Evolutionary conservation across 202 grass and related monocot genomes (phyloP).

Genomic region (Setaria italica): DNA sequence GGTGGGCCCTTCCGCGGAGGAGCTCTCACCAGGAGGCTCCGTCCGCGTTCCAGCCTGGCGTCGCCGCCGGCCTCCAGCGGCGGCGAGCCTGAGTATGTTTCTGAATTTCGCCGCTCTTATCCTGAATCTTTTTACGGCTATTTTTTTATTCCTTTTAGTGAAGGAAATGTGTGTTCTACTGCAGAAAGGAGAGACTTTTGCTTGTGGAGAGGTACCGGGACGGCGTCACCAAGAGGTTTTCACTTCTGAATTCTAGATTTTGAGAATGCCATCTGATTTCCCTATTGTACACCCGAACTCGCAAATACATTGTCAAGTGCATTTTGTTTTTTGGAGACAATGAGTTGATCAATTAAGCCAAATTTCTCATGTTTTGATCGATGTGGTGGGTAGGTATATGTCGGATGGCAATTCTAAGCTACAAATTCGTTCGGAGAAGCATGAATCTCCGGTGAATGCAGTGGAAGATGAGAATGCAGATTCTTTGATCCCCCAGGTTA

Average conservation of each 20-base stretch:
- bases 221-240: slow-evolving; percentile 74
- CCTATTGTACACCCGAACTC: slow-evolving; percentile 7
- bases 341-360: neutral
- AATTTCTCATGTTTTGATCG: slow-evolving; percentile 18
- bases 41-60: neutral
- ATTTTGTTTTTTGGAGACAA: neutral
- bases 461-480: slow-evolving; percentile 39
- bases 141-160: neutral
- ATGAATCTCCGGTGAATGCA: slow-evolving; percentile 22
- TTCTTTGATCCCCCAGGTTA: slow-evolving; percentile 47
- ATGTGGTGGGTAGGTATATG: slow-evolving; percentile 55
- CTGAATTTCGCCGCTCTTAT: slow-evolving; percentile 4
- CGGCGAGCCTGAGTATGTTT: slow-evolving; percentile 42
- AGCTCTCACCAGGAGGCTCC: slow-evolving; percentile 40
- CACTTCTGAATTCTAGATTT: slow-evolving; percentile 25
- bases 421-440: slow-evolving; percentile 52
- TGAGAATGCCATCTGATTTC: neutral
- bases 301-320: neutral
- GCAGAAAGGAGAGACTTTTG: slow-evolving; percentile 57
- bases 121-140: neutral
- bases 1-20: slow-evolving; percentile 46
- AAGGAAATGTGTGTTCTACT: neutral
- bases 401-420: slow-evolving; percentile 56
- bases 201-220: slow-evolving; percentile 76
- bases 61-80: slow-evolving; percentile 27